Evolutionary conservation across 495 filamentous ascomycete genomes (phyloP), one percentile per base, ranked within the genome.

Genomic region (Podospora anserina): DNA sequence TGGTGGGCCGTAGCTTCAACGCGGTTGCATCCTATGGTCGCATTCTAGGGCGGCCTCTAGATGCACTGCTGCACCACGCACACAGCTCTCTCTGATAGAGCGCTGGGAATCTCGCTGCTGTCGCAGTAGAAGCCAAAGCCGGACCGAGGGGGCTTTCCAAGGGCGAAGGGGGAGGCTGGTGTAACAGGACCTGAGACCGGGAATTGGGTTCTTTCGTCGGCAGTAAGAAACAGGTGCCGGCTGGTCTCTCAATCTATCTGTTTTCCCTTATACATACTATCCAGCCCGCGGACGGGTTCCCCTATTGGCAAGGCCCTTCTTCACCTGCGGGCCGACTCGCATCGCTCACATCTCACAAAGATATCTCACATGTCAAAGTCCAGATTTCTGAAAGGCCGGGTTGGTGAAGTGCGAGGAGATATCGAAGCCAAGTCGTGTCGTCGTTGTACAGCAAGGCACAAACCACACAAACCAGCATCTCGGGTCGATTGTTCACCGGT

Each of bases 121-220:
- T 63, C 34, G 61, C 61, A 63, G 61, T 3, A 58, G 23, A 23
- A 23, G 23, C 23, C 23, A 23, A 23, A 23, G 44, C 55, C 55
- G 55, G 55, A 58, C 55, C 23, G 55, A 58, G 20, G 59, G 59
- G 28, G 6, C 32, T 15, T 32, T 27, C 5, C 23, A 61, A 32
- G 28, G 16, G 23, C 20, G 16, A 63, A 63, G 39, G 61, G 68
- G 64, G 68, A 67, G 64, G 65, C 65, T 70, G 61, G 68, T 67
- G 68, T 64, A 67, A 70, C 68, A 44, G 53, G 54, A 60, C 26
- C 39, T 26, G 54, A 70, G 64, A 67, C 68, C 68, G 63, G 64
- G 64, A 65, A 69, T 58, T 56, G 61, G 70, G 58, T 63, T 56
- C 34, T 15, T 15, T 70, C 53, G 56, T 71, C 68, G 68, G 68